phyloP scores from a whole-genome alignment of 768 basidiomycete genomes.

The Chalciporus chontae region DNA sequence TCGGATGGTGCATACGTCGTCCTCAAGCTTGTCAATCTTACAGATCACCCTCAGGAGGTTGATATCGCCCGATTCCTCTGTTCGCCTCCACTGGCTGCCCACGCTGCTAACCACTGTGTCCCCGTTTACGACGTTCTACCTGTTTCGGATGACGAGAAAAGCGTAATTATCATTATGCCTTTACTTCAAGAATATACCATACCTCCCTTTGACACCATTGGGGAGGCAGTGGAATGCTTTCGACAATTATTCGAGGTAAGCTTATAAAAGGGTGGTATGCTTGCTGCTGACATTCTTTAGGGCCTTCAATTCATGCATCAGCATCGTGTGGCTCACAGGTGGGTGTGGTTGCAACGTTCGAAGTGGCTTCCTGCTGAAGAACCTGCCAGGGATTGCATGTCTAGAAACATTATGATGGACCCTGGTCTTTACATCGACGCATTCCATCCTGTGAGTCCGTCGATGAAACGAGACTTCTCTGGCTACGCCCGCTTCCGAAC shows the following conservation, averaged over 20 bases:
- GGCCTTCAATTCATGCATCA: constrained; percentile 26
- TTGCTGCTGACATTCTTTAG: constrained; percentile 5
- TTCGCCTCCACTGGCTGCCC: neutral
- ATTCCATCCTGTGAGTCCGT: constrained; percentile 23
- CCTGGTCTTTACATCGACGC: constrained; percentile 24
- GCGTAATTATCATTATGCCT: constrained; percentile 32
- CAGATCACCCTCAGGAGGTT: constrained; percentile 25
- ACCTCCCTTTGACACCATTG: constrained; percentile 24
- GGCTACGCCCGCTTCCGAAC: constrained; percentile 17
- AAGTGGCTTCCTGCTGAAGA: neutral
- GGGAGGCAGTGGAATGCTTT: constrained; percentile 23
- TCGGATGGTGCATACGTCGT: constrained; percentile 25
- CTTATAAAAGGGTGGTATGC: neutral
- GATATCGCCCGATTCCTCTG: constrained; percentile 27
- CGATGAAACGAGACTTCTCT: constrained; percentile 18
- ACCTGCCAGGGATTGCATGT: constrained; percentile 24
- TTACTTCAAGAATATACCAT: constrained; percentile 26
- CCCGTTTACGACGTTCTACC: constrained; percentile 26
- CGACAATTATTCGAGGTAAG: constrained; percentile 31
- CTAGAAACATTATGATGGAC: constrained; percentile 36
- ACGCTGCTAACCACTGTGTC: constrained; percentile 33
- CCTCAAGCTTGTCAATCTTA: constrained; percentile 23
- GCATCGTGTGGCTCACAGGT: constrained; percentile 17
- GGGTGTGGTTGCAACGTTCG: neutral
- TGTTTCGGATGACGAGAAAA: constrained; percentile 7